Base-by-base conservation (phyloP, 352 stramenopile genomes). In the Phytophthora parvispora region DNA sequence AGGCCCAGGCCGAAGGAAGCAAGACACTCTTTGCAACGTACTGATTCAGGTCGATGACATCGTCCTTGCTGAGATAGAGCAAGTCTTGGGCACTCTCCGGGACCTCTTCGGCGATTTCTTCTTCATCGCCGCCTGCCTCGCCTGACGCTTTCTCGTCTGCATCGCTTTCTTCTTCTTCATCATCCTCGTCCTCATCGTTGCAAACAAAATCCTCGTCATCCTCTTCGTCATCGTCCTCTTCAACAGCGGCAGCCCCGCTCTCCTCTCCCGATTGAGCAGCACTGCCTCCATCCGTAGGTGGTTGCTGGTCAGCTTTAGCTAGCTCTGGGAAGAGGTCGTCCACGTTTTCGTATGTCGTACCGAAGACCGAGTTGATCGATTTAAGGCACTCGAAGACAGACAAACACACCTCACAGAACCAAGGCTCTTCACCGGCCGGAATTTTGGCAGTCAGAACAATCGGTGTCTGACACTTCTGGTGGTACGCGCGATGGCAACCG, bases 391-490 rank as follows among this genome's bases (percentile, higher is more conserved):
- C 86, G 60, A 95, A 97, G 13, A 92, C 48, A 6, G 87, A 75
- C 25, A 90, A 67, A 72, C 89, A 97, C 13, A 91, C 80, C 45
- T 90, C 69, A 67, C 89, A 97, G 74, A 91, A 97, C 89, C 89
- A 97, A 66, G 78, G 75, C 27, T 91, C 86, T 2, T 84, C 77
- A 3, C 86, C 89, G 24, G 64, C 61, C 1, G 89, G 89, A 22
- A 97, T 92, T 2, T 86, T 81, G 20, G 73, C 61, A 6, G 89
- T 94, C 28, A 73, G 22, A 0, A 97, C 67, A 22, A 75, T 51
- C 10, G 89, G 89, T 1, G 75, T 78, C 65, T 95, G 87, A 52
- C 89, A 97, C 29, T 79, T 67, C 47, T 97, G 89, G 47, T 97
- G 89, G 57, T 95, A 97, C 13, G 86, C 89, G 27, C 89, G 87